Evolutionary conservation across 768 basidiomycete genomes (phyloP).

Genomic region (Suillus fuscotomentosus): DNA sequence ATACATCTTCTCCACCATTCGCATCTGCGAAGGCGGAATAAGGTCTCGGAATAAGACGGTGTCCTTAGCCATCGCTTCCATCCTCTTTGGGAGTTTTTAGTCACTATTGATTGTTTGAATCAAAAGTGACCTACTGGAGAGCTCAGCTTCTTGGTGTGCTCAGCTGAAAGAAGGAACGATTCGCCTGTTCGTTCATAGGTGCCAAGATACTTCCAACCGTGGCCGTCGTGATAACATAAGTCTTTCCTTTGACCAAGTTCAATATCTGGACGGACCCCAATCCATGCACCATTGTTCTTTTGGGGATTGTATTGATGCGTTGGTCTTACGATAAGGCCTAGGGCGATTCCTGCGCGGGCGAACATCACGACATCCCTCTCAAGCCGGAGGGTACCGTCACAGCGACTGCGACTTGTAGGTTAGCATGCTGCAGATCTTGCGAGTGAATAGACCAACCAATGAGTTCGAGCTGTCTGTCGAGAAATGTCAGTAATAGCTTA

Average conservation of each 20-base stretch:
- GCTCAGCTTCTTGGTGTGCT: conserved; percentile 12
- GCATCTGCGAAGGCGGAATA: conserved; percentile 21
- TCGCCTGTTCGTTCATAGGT: conserved; percentile 24
- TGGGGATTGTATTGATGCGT: conserved; percentile 27
- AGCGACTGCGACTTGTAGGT: not conserved
- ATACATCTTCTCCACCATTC: conserved; percentile 29
- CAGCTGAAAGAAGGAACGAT: conserved; percentile 14
- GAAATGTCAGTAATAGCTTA: not conserved
- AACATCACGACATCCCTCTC: conserved; percentile 16
- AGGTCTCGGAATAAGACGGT: conserved; percentile 23
- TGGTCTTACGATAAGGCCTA: conserved; percentile 25
- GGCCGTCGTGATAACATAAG: conserved; percentile 12
- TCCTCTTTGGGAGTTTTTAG: conserved; percentile 14
- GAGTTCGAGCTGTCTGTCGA: not conserved
- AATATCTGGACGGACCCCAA: conserved; percentile 10
- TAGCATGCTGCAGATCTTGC: not conserved
- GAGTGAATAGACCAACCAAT: not conserved
- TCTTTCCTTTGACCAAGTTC: conserved; percentile 17
- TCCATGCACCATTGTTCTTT: conserved; percentile 16
- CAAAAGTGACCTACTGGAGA: conserved; percentile 7
- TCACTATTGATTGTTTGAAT: not conserved
- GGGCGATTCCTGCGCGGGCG: conserved; percentile 18
- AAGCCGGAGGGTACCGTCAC: not conserved
- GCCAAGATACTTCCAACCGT: conserved; percentile 19
- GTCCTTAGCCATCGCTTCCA: conserved; percentile 12